Base-by-base conservation (phyloP, 176 grass and related monocot species). In the Avena eriantha region DNA sequence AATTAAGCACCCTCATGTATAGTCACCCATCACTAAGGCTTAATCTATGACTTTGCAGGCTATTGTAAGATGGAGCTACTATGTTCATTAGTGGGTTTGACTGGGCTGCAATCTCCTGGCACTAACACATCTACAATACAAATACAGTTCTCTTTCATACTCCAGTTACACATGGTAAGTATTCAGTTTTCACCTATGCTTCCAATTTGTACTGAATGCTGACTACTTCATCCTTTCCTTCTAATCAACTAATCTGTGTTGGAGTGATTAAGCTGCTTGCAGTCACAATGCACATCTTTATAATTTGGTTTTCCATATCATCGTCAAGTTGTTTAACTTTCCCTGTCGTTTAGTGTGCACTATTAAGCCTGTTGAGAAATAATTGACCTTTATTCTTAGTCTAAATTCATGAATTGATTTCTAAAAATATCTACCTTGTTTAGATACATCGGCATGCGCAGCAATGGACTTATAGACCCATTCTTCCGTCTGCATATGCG, bases 21-120 rank as follows among this genome's bases (percentile, higher is more conserved):
- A 71, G 60, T 85, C 89, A 88, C 43, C 1, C 64, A 77, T 88
- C 77, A 81, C 77, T 82, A 83, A 72, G 43, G 31, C 26, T 61
- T 82, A 90, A 81, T 85, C 56, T 85, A 88, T 85, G 77, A 70
- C 69, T 88, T 63, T 88, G 59, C 66, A 76, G 76, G 75, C 59
- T 60, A 31, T 29, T 60, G 77, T 69, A 85, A 85, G 82, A 63
- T 35, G 70, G 77, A 82, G 56, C 61, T 18, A 80, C 46, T 77
- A 53, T 76, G 68, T 46, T 91, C 76, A 75, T n/a, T n/a, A n/a
- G n/a, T n/a, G n/a, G n/a, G n/a, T n/a, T n/a, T n/a, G n/a, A n/a
- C n/a, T n/a, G n/a, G n/a, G n/a, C n/a, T n/a, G n/a, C n/a, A n/a
- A n/a, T n/a, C n/a, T n/a, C n/a, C n/a, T n/a, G n/a, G n/a, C n/a